Base-by-base conservation (phyloP, 108 stramenopile genomes). In the Cyclotella cryptica region DNA sequence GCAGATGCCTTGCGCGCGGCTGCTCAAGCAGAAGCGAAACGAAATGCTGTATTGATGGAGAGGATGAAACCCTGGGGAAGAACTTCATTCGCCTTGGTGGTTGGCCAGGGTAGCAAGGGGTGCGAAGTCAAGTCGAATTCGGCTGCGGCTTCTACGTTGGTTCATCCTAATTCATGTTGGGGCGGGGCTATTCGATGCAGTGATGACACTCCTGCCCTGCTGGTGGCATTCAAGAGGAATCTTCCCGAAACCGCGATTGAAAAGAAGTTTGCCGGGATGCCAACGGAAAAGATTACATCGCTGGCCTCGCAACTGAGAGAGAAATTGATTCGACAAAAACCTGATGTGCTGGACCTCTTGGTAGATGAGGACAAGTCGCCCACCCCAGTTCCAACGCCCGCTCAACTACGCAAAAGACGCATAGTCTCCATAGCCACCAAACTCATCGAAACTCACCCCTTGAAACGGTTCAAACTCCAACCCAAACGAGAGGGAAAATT, bases 391-490 rank as follows among this genome's bases (percentile, higher is more conserved):
- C 55, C 62, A 19, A 49, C 85, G 55, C 42, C 74, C 14, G 51
- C 52, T n/a, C 54, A 46, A 58, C 71, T 54, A 0, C 77, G 73
- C 18, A 80, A 61, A 58, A 62, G 58, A 68, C 79, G 61, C 39
- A 39, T 44, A 45, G 59, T 46, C 8, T 58, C 47, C 10, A 77
- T 76, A 13, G 57, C 80, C 14, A 65, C 66, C 19, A 80, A 58
- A 49, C 73, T 94, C 6, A 29, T 91, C 46, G 88, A 90, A 51
- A 75, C 91, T 10, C 86, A 90, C 15, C 83, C 78, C 29, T 84
- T 77, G 59, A 88, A 88, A 69, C 84, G 93, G 4, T 63, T 92
- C 71, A 94, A 92, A 67, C 69, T 92, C 39, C 89, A 94, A 85
- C 88, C 91, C 9, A 92, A 91, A 66, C 88, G 89, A 47, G 78